Conservation (phyloP, 768 basidiomycete genomes). For the Baorangia bicolor region DNA sequence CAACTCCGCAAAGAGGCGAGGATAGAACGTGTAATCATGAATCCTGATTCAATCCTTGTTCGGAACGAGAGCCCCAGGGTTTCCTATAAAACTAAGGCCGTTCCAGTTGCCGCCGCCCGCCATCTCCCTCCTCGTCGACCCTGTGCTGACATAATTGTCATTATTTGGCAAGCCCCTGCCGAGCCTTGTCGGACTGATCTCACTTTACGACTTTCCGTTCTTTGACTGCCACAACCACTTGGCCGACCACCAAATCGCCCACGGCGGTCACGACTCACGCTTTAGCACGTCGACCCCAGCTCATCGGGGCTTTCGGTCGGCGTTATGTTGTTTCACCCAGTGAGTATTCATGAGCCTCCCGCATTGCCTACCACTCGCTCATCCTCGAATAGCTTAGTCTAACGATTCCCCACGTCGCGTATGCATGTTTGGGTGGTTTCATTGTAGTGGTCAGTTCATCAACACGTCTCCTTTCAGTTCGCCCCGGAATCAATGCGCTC, state of each 20-base stretch:
- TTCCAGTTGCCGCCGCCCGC: neutral
- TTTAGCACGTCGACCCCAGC: neutral
- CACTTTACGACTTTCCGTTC: neutral
- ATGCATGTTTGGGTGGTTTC: conserved; percentile 79
- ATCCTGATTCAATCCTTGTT: neutral
- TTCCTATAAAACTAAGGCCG: conserved; percentile 8
- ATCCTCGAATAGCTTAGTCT: conserved; percentile 38
- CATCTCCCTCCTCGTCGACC: no score
- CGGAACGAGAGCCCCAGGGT: neutral
- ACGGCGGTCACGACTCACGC: conserved; percentile 3
- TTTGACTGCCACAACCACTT: conserved; percentile 3
- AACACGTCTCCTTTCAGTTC: neutral
- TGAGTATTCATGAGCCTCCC: conserved; percentile 28
- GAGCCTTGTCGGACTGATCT: neutral
- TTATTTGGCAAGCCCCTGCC: conserved; percentile 9
- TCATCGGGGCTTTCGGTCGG: conserved; percentile 9
- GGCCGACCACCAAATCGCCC: neutral
- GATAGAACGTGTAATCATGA: conserved; percentile 10
- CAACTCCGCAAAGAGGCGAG: conserved; percentile 18
- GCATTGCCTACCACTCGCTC: neutral
- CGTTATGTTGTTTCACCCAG: conserved; percentile 52
- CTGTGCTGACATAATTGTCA: conserved; percentile 23
- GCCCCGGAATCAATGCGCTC: neutral
- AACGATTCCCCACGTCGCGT: conserved; percentile 70
- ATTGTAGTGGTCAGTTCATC: conserved; percentile 61